Percentiles rank a stretch among this genome's conserved stretches.
phyloP scores from a whole-genome alignment of 345 rosid species.

The Bruguiera gymnorhiza region DNA sequence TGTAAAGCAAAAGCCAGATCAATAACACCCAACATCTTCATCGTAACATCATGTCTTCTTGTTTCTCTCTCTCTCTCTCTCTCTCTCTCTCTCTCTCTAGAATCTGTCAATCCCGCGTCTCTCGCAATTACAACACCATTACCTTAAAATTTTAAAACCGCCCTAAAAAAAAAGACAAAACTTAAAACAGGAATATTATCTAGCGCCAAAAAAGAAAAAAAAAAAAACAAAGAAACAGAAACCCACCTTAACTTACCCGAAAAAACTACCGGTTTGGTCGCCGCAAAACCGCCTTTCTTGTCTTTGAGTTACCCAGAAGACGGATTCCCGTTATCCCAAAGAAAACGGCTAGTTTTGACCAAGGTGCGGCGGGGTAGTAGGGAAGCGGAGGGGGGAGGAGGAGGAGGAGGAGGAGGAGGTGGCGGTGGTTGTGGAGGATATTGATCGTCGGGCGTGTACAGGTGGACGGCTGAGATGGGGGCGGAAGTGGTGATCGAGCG shows the following conservation, averaged over 20 bases:
- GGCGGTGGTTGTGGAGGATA: too few relatives aligned
- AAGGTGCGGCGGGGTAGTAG: constrained; percentile 2
- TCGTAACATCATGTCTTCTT: background rate
- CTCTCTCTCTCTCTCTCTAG: background rate
- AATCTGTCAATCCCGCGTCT: constrained; percentile 45
- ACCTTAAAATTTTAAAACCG: background rate
- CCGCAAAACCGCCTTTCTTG: constrained; percentile 3
- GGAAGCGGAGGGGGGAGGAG: too few relatives aligned
- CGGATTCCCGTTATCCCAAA: background rate
- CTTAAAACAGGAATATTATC: background rate
- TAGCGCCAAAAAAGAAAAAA: background rate
- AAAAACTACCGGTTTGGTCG: constrained; percentile 27
- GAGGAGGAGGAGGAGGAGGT: too few relatives aligned
- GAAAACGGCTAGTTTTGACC: background rate
- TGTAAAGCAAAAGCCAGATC: background rate
- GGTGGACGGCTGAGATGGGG: constrained; percentile 23
- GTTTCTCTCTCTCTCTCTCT: background rate
- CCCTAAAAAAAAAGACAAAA: background rate
- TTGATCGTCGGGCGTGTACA: constrained; percentile 3
- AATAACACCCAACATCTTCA: background rate
- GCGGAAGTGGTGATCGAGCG: constrained; percentile 32
- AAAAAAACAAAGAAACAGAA: background rate
- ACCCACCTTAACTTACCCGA: background rate
- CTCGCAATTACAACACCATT: constrained; percentile 23
- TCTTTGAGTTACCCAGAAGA: background rate